Conservation (phyloP, 2,329 filamentous ascomycete genomes). For the Aspergillus vadensis region DNA sequence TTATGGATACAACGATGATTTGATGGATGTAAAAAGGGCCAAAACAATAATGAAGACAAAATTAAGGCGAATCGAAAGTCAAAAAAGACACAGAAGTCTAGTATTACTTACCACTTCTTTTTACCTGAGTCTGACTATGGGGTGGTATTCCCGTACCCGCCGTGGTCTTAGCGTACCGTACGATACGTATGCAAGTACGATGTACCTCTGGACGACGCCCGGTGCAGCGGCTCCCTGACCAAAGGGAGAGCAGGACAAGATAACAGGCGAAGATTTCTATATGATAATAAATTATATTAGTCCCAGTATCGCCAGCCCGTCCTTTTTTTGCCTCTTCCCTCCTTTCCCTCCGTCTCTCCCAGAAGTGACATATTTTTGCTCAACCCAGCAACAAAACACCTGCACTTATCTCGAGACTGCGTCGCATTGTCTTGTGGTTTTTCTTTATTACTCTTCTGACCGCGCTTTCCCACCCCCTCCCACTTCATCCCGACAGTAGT, state of each 20-base stretch:
- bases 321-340: slow-evolving; percentile 10
- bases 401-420: neutral
- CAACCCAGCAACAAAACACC: neutral
- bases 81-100: neutral
- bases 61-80: slow-evolving; percentile 2
- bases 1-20: neutral
- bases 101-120: no score
- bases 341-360: slow-evolving; percentile 1
- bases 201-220: slow-evolving; percentile 17
- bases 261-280: slow-evolving; percentile 18
- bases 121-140: neutral
- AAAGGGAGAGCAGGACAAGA: slow-evolving; percentile 20
- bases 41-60: neutral
- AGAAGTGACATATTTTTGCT: neutral
- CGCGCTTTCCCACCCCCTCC: neutral
- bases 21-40: slow-evolving; percentile 2
- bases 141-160: slow-evolving; percentile 18
- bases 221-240: slow-evolving; percentile 22
- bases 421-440: neutral
- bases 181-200: slow-evolving; percentile 15
- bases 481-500: neutral
- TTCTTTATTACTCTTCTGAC: neutral
- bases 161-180: slow-evolving; percentile 21
- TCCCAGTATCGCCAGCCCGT: slow-evolving; percentile 13
- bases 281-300: slow-evolving; percentile 21